A percentile compares a stretch with the other conserved stretches of the same genome.
These are phyloP conservation scores for Pestalotiopsis sp. DNA, from an alignment of 2,329 filamentous ascomycete species.

Conservation along the genomic window DNA sequence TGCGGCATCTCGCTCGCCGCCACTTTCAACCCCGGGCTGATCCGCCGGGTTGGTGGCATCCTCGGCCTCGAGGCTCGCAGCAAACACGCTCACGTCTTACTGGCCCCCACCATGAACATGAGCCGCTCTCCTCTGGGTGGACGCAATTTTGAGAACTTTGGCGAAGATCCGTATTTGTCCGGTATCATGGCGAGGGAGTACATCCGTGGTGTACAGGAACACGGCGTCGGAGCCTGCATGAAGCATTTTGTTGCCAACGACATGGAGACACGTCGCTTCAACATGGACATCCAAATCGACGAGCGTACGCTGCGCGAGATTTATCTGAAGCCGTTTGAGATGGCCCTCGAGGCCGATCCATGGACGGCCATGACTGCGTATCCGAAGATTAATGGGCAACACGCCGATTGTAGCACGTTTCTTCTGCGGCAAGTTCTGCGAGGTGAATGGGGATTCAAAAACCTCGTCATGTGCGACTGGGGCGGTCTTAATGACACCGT, in stretches of 20 bases:
- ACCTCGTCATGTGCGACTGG: conserved; percentile 43
- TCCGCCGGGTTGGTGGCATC: conserved; percentile 25
- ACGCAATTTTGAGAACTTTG: conserved; percentile 72
- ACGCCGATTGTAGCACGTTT: conserved; percentile 54
- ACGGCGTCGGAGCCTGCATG: conserved; percentile 40
- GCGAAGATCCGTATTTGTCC: conserved; percentile 64
- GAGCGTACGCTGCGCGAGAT: conserved; percentile 67
- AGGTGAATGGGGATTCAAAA: conserved; percentile 57
- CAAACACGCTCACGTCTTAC: conserved; percentile 22
- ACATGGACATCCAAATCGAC: conserved; percentile 61
- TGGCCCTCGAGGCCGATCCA: conserved; percentile 66
- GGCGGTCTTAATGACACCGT: conserved; percentile 33
- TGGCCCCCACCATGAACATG: conserved; percentile 20
- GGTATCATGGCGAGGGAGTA: conserved; percentile 55
- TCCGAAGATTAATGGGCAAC: conserved; percentile 63
- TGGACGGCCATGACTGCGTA: conserved; percentile 69
- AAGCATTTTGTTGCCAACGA: conserved; percentile 60
- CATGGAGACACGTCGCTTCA: conserved; percentile 66
- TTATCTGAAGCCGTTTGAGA: conserved; percentile 71
- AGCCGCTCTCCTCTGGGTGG: conserved; percentile 57
- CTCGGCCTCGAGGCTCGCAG: conserved; percentile 29
- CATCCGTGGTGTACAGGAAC: conserved; percentile 44
- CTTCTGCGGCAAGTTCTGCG: conserved; percentile 55
- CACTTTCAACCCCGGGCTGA: conserved; percentile 29
- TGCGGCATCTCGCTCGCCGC: conserved; percentile 28